Conservation (phyloP, 2,329 filamentous ascomycete species). For the Aspergillus piperis region DNA sequence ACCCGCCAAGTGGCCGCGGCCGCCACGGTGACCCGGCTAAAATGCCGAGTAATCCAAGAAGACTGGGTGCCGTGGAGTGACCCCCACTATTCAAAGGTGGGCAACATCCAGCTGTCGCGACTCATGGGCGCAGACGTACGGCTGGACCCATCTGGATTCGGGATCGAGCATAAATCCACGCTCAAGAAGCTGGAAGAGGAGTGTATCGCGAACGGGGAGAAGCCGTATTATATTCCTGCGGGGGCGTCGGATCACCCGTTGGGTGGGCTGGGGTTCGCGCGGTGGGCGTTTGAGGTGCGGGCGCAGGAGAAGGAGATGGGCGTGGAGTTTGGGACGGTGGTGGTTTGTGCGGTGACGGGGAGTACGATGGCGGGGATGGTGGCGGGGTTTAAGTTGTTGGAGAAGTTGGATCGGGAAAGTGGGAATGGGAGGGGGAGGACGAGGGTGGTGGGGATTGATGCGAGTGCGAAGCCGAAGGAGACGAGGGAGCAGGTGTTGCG, state of each 20-base stretch:
- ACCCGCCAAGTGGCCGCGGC: slow-evolving; percentile 67
- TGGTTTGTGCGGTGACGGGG: slow-evolving; percentile 72
- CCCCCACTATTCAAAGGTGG: slow-evolving; percentile 61
- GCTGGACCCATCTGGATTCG: slow-evolving; percentile 62
- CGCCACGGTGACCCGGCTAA: slow-evolving; percentile 59
- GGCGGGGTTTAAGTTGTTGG: slow-evolving; percentile 67
- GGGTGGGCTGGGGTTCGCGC: slow-evolving; percentile 69
- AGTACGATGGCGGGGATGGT: slow-evolving; percentile 72
- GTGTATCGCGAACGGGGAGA: slow-evolving; percentile 55
- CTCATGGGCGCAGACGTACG: slow-evolving; percentile 67
- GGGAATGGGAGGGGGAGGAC: neutral
- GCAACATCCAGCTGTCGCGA: slow-evolving; percentile 70
- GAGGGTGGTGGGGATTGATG: slow-evolving; percentile 66
- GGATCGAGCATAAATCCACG: slow-evolving; percentile 68
- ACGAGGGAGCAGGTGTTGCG: slow-evolving; percentile 66
- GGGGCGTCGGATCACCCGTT: slow-evolving; percentile 70
- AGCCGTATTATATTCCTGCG: slow-evolving; percentile 71
- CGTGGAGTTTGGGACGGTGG: slow-evolving; percentile 66
- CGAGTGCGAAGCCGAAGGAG: slow-evolving; percentile 59
- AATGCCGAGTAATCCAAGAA: slow-evolving; percentile 59
- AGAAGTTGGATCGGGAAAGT: slow-evolving; percentile 47
- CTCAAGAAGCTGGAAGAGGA: slow-evolving; percentile 58
- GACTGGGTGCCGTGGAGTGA: slow-evolving; percentile 68
- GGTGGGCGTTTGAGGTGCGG: slow-evolving; percentile 70
- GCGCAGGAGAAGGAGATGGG: slow-evolving; percentile 63